Base-by-base conservation (phyloP, 2,329 filamentous ascomycete genomes). In the Dichotomopilus funicola region DNA sequence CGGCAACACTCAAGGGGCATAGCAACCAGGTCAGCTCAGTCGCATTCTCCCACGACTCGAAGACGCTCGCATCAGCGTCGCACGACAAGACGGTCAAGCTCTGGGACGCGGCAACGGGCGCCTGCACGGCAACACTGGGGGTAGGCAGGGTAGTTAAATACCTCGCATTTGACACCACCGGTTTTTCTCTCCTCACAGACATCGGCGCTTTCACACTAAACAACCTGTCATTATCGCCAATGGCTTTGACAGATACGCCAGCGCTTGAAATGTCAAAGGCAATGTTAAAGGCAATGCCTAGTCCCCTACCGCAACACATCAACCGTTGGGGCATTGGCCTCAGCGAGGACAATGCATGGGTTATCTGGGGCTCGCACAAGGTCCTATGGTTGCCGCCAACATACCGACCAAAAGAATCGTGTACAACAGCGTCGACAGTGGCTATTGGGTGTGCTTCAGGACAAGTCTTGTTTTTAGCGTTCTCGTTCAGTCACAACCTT, bases 41-140 rank as follows among this genome's bases (percentile, higher is more conserved):
- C n/a, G n/a, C n/a, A n/a, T n/a, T n/a, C n/a, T n/a, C n/a, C n/a
- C n/a, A n/a, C n/a, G n/a, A n/a, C n/a, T n/a, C n/a, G n/a, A n/a
- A n/a, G n/a, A n/a, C n/a, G n/a, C n/a, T n/a, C n/a, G n/a, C n/a
- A n/a, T n/a, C n/a, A n/a, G n/a, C n/a, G n/a, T n/a, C n/a, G n/a
- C n/a, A n/a, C n/a, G n/a, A n/a, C n/a, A n/a, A 51, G 63, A n/a
- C n/a, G n/a, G n/a, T n/a, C n/a, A n/a, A n/a, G n/a, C 13, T 53
- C 51, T 53, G 43, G 46, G 53, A 54, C 43, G 41, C 40, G 34
- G 41, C 33, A 38, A 55, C n/a, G n/a, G n/a, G n/a, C n/a, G n/a
- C n/a, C n/a, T n/a, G n/a, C n/a, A n/a, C n/a, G n/a, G n/a, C n/a
- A n/a, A n/a, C n/a, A n/a, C n/a, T n/a, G n/a, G n/a, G n/a, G 12